These are phyloP conservation scores for Rhizopus delemar DNA, from an alignment of 371 early-diverging fungal genomes.

Conservation along the genomic window DNA sequence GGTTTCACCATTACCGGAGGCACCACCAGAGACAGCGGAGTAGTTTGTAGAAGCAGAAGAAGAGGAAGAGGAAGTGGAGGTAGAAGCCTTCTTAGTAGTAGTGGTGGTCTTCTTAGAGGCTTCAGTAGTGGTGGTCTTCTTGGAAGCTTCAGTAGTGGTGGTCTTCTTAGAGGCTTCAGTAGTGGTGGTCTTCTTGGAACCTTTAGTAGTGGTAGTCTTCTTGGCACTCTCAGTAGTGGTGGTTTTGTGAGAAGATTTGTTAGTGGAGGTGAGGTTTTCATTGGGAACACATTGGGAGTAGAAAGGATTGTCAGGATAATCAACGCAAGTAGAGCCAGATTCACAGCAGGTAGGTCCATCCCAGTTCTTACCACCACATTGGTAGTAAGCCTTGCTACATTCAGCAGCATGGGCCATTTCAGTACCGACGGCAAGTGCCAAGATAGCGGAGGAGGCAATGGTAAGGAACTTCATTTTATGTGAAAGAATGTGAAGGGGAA, in stretches of 20 bases:
- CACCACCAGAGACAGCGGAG: slow-evolving; percentile 24
- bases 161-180: neutral
- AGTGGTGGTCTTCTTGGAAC: slow-evolving; percentile 12
- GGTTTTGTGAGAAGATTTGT: neutral
- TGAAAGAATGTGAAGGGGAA: neutral
- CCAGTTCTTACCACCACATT: slow-evolving; percentile 35
- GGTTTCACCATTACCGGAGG: slow-evolving; percentile 36
- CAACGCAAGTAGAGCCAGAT: slow-evolving; percentile 36
- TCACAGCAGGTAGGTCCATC: slow-evolving; percentile 43
- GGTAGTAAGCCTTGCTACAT: slow-evolving; percentile 23
- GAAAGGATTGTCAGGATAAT: slow-evolving; percentile 20
- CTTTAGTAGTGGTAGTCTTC: neutral
- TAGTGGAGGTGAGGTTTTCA: slow-evolving; percentile 1
- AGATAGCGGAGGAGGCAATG: slow-evolving; percentile 1
- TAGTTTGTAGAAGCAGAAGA: slow-evolving; percentile 14
- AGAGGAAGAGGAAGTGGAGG: slow-evolving; percentile 1
- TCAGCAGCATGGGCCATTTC: slow-evolving; percentile 7
- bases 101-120: slow-evolving; percentile 21
- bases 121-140: slow-evolving; percentile 8
- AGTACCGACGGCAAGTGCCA: slow-evolving; percentile 3
- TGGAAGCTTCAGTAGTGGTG: slow-evolving; percentile 14
- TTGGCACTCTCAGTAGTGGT: neutral
- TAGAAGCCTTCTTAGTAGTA: slow-evolving; percentile 10
- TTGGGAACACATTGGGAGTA: slow-evolving; percentile 42
- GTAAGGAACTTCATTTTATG: neutral